Conservation (phyloP, 2,329 filamentous ascomycete species). For the Apiospora phragmitis region DNA sequence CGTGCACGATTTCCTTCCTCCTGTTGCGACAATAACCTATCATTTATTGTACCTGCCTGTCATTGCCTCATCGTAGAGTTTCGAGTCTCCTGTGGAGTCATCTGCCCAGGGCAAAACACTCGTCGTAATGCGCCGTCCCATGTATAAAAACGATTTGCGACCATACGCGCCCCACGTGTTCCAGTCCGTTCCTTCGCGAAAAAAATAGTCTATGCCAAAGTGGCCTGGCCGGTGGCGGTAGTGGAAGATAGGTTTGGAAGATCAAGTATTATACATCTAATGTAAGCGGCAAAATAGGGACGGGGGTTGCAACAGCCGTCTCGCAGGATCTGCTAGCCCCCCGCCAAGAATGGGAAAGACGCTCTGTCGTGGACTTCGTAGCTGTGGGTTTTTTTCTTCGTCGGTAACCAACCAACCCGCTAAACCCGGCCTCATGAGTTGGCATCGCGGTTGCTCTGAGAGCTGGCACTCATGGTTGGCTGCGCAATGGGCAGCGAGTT, state of each 20-base stretch:
- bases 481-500: conserved; percentile 68
- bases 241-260: conserved; percentile 10
- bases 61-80: conserved; percentile 1
- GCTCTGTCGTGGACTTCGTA: conserved; percentile 11
- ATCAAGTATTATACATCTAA: conserved; percentile 31
- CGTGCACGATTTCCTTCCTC: background rate
- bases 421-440: conserved; percentile 54
- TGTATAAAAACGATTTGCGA: conserved; percentile 3
- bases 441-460: conserved; percentile 85
- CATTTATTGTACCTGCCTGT: background rate
- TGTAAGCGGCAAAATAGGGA: conserved; percentile 19
- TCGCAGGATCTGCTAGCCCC: background rate
- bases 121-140: conserved; percentile 13
- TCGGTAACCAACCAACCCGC: conserved; percentile 1
- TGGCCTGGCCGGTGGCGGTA: background rate
- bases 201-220: conserved; percentile 12
- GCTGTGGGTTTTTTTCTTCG: background rate
- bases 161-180: conserved; percentile 6
- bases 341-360: conserved; percentile 10
- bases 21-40: background rate
- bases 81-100: background rate
- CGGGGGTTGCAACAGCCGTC: conserved; percentile 7
- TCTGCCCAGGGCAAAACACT: background rate
- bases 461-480: conserved; percentile 84
- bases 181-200: conserved; percentile 4